Percentiles rank a stretch among this genome's conserved stretches.
Evolutionary conservation across 306 rosid species (phyloP).

Genomic region (Castanea mollissima): DNA sequence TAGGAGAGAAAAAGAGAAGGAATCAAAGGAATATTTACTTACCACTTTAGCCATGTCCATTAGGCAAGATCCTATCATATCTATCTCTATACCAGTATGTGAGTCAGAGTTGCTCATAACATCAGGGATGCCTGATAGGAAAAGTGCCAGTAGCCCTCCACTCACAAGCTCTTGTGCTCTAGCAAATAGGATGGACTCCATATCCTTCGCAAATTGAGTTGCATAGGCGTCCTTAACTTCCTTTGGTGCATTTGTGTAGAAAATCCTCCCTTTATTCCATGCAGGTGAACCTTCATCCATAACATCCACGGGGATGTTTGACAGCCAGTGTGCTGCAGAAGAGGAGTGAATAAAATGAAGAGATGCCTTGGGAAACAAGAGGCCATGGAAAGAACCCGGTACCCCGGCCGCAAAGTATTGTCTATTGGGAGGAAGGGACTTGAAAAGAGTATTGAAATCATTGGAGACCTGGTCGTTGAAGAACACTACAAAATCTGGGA

Average conservation of each 20-base stretch:
- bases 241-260: conserved; percentile 16
- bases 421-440: conserved; percentile 15
- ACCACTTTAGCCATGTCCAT: conserved; percentile 34
- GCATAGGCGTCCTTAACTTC: conserved; percentile 34
- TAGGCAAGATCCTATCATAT: conserved; percentile 35
- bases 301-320: conserved; percentile 27
- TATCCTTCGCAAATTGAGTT: conserved; percentile 14
- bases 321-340: conserved; percentile 15
- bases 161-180: conserved; percentile 34
- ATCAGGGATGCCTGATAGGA: conserved; percentile 14
- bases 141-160: conserved; percentile 31
- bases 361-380: conserved; percentile 21
- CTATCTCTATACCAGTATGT: conserved; percentile 8
- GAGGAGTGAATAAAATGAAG: conserved; percentile 30
- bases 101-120: neutral
- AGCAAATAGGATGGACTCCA: conserved; percentile 23
- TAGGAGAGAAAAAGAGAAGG: too few relatives aligned
- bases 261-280: conserved; percentile 38
- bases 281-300: conserved; percentile 17
- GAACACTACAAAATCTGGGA: conserved; percentile 26
- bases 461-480: conserved; percentile 29
- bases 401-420: conserved; percentile 24
- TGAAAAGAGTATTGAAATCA: conserved; percentile 42
- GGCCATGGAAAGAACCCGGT: conserved; percentile 37
- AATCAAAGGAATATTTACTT: too few relatives aligned